Evolutionary conservation across 2,329 filamentous ascomycete species (phyloP).

Genomic region (Fusarium keratoplasticum): DNA sequence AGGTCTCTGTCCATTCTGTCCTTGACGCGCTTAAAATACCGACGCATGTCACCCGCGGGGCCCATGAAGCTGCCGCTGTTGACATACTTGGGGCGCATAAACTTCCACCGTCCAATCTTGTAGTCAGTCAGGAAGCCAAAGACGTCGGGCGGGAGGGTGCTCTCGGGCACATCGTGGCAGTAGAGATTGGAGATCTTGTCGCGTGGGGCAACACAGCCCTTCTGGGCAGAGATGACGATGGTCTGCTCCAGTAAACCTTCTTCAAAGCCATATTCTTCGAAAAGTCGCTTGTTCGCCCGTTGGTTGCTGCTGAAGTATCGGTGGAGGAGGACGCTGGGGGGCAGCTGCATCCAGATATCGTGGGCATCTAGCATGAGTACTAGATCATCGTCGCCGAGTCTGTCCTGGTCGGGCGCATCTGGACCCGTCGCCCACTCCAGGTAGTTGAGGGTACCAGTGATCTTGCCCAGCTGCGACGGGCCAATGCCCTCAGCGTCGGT

Average conservation of each 20-base stretch:
- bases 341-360: slow-evolving; percentile 48
- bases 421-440: slow-evolving; percentile 39
- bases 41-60: slow-evolving; percentile 42
- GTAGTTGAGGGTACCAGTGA: slow-evolving; percentile 45
- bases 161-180: slow-evolving; percentile 39
- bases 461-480: slow-evolving; percentile 45
- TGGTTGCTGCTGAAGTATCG: slow-evolving; percentile 42
- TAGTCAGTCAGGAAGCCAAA: slow-evolving; percentile 42
- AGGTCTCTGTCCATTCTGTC: slow-evolving; percentile 42
- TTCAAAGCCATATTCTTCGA: slow-evolving; percentile 31
- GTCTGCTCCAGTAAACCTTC: slow-evolving; percentile 37
- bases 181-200: slow-evolving; percentile 42
- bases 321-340: slow-evolving; percentile 44
- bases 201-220: slow-evolving; percentile 39
- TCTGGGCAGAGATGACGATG: slow-evolving; percentile 41
- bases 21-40: slow-evolving; percentile 41
- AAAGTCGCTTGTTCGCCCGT: slow-evolving; percentile 35
- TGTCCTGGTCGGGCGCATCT: slow-evolving; percentile 24
- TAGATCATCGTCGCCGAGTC: slow-evolving; percentile 42
- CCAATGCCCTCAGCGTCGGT: slow-evolving; percentile 38
- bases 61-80: slow-evolving; percentile 49
- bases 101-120: slow-evolving; percentile 26
- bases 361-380: slow-evolving; percentile 47
- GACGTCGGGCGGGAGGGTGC: slow-evolving; percentile 34
- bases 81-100: slow-evolving; percentile 44